Conservation (phyloP, 345 rosid genomes). For the Capsella bursapastoris region DNA sequence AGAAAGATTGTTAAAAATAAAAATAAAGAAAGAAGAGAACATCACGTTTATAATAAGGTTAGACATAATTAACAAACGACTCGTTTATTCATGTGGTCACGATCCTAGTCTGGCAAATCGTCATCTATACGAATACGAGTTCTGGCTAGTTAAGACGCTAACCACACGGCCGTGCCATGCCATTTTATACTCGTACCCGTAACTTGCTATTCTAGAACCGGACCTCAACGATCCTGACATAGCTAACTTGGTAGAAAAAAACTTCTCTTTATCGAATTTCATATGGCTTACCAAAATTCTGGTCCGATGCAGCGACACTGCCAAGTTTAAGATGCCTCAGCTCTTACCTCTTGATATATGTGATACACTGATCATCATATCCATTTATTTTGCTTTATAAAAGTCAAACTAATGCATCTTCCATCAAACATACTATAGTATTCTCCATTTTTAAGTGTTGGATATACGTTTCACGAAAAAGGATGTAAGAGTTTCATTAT, state of each 20-base stretch:
- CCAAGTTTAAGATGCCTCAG: not conserved
- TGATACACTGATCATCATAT: not conserved
- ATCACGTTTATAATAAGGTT: not conserved
- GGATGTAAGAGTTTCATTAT: not conserved
- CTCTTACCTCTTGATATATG: not conserved
- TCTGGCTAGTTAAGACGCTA: not conserved
- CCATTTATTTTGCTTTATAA: not conserved
- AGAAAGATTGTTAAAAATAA: not conserved
- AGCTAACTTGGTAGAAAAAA: not conserved
- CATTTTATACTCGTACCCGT: not conserved
- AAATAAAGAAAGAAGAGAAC: not conserved
- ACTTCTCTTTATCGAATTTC: no score
- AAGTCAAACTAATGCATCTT: constrained; percentile 1
- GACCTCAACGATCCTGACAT: not conserved
- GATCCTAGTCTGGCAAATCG: not conserved
- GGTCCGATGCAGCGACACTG: not conserved
- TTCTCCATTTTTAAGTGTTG: not conserved
- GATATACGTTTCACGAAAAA: not conserved
- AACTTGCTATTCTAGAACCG: not conserved
- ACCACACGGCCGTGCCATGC: not conserved
- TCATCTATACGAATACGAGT: not conserved
- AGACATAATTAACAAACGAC: not conserved
- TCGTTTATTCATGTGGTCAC: not conserved
- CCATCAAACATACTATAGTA: not conserved
- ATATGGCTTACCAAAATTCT: no score